Base-by-base conservation (phyloP, 2,329 filamentous ascomycete species). In the Scedosporium minutisporum region DNA sequence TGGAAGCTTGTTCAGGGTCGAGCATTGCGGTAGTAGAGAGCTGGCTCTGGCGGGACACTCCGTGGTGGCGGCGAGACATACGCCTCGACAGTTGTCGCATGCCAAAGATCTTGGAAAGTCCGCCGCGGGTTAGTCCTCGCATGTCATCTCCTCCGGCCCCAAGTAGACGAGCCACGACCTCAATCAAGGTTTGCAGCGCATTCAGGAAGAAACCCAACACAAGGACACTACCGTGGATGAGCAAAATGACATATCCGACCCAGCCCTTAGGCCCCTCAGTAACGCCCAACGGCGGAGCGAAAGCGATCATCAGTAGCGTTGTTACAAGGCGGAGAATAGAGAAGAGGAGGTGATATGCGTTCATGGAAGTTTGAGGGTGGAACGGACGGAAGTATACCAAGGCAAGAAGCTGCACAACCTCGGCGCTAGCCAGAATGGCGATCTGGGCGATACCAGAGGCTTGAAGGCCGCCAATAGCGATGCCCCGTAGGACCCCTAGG, bases 161-260 rank as follows among this genome's bases (percentile, higher is more conserved):
- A 27, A 89, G 83, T 69, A 95, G 80, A 61, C 93, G 85, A 27
- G 93, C 92, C 59, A 87, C 79, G 7, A 99, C 91, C 74, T 99
- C 95, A 48, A 97, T 83, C 51, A 96, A 82, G 0, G 93, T 97
- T 72, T 96, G 92, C 6, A 96, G 73, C 1, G 95, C 89, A 71
- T 96, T 96, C 62, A 99, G 79, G 72, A 97, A 90, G 77, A 97
- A 99, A 1, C 91, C 93, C 68, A 97, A 90, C 3, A 96, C 81
- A 23, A 99, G 77, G 0, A 96, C 91, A 65, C 88, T 82, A 3
- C 85, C 93, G 71, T 99, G 95, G 42, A 97, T 83, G 29, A 96
- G 74, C 58, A 99, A 79, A 63, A 97, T 96, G 27, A 88, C 86
- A 72, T 99, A 99, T 44, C 93, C 95, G 67, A 97, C 90, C 95